phyloP scores from a whole-genome alignment of 2,329 filamentous ascomycete species.

The Proliferodiscus dingleyae region DNA sequence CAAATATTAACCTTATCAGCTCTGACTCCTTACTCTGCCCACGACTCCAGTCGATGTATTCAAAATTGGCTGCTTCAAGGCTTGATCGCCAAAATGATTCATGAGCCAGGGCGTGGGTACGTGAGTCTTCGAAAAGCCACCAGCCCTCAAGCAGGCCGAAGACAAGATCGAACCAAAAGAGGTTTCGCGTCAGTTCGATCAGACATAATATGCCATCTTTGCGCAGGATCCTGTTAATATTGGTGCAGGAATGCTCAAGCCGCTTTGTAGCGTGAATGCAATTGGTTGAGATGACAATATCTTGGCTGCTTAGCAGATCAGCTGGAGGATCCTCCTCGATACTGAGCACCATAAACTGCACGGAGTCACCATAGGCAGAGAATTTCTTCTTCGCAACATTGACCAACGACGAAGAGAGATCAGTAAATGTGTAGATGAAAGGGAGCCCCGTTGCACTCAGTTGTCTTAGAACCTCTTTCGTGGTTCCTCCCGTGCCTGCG shows the following conservation, averaged over 20 bases:
- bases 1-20: too few relatives aligned
- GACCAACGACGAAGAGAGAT: constrained; percentile 34
- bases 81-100: constrained; percentile 5
- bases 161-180: constrained; percentile 22
- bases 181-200: constrained; percentile 13
- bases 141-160: constrained; percentile 24
- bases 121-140: constrained; percentile 20
- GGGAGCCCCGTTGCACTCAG: constrained; percentile 23
- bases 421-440: constrained; percentile 40
- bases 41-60: background rate
- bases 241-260: background rate
- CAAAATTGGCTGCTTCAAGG: background rate
- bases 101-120: constrained; percentile 7
- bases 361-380: too few relatives aligned
- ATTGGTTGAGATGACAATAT: constrained; percentile 19
- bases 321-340: constrained; percentile 10
- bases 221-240: constrained; percentile 10
- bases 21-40: too few relatives aligned
- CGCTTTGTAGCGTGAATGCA: constrained; percentile 17
- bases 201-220: constrained; percentile 14
- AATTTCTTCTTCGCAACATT: constrained; percentile 19
- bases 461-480: constrained; percentile 27
- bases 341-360: too few relatives aligned
- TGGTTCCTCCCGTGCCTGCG: constrained; percentile 41
- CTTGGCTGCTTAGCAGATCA: constrained; percentile 8